Percentiles rank a stretch among this genome's conserved stretches.
phyloP scores from a whole-genome alignment of 495 filamentous ascomycete species.

The Penicillium parvum region DNA sequence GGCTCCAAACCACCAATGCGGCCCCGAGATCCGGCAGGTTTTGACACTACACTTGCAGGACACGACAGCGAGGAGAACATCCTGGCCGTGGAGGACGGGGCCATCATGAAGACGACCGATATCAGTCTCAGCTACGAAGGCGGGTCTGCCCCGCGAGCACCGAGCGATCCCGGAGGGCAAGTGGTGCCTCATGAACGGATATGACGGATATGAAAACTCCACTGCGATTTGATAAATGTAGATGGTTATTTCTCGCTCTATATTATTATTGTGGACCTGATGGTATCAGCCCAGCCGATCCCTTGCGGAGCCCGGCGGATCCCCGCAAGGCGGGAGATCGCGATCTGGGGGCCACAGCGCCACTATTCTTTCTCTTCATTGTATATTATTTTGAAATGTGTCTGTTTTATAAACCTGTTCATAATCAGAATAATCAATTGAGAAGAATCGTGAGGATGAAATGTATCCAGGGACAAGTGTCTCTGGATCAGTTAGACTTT shows the following conservation, averaged over 20 bases:
- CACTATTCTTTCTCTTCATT: neutral
- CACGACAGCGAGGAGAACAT: conserved; percentile 11
- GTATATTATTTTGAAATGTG: no score
- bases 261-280: no score
- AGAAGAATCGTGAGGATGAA: no score
- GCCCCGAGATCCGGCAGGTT: neutral
- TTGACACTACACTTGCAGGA: neutral
- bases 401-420: no score
- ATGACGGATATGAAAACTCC: neutral
- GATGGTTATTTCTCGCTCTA: no score
- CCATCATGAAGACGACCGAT: conserved; percentile 13
- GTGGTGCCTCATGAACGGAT: conserved; percentile 1
- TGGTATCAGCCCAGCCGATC: no score
- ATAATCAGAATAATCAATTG: no score
- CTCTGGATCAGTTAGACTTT: no score
- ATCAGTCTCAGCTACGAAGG: conserved; percentile 10
- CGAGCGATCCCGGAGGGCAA: neutral
- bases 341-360: neutral
- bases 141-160: neutral
- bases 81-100: conserved; percentile 1
- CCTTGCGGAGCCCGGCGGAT: no score
- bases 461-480: no score
- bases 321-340: no score
- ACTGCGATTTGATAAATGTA: neutral
- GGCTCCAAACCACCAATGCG: neutral